These are phyloP conservation scores for Fusarium sp. DNA, from an alignment of 2,329 filamentous ascomycete species.

Conservation along the genomic window DNA sequence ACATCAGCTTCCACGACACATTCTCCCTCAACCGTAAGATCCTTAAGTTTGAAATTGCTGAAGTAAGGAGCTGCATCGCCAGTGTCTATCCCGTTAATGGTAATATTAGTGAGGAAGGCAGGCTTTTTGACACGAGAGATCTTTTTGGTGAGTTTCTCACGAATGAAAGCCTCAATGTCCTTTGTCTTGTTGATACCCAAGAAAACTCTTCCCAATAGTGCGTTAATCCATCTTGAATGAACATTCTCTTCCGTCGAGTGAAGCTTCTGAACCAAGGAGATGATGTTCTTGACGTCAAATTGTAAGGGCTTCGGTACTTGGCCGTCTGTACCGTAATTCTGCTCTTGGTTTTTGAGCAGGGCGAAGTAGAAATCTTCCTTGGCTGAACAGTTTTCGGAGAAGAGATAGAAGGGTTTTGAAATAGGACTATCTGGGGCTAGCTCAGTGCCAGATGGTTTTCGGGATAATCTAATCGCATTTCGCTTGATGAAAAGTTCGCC, in stretches of 20 bases:
- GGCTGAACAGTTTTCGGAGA: slow-evolving; percentile 93
- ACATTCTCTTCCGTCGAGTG: slow-evolving; percentile 93
- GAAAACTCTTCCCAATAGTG: slow-evolving; percentile 87
- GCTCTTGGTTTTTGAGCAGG: slow-evolving; percentile 84
- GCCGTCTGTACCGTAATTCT: slow-evolving; percentile 66
- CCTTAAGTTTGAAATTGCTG: slow-evolving; percentile 87
- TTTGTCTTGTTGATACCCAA: slow-evolving; percentile 87
- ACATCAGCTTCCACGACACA: slow-evolving; percentile 88
- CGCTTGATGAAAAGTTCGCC: slow-evolving; percentile 96
- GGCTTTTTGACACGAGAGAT: slow-evolving; percentile 94
- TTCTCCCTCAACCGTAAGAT: slow-evolving; percentile 92
- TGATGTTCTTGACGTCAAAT: slow-evolving; percentile 87
- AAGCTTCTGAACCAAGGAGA: slow-evolving; percentile 87
- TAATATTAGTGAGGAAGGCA: slow-evolving; percentile 85
- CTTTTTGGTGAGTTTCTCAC: slow-evolving; percentile 93
- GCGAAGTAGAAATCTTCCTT: slow-evolving; percentile 99
- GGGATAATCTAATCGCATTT: slow-evolving; percentile 85
- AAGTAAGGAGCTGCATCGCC: slow-evolving; percentile 89
- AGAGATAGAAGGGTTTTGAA: slow-evolving; percentile 90
- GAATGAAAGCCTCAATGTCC: slow-evolving; percentile 81
- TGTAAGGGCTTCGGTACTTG: slow-evolving; percentile 74
- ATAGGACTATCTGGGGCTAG: slow-evolving; percentile 64
- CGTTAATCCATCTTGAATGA: slow-evolving; percentile 94
- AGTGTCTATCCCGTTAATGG: slow-evolving; percentile 84
- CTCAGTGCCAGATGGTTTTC: slow-evolving; percentile 68